phyloP scores from a whole-genome alignment of 305 asterid genomes.

The Fraxinus angustifolia region DNA sequence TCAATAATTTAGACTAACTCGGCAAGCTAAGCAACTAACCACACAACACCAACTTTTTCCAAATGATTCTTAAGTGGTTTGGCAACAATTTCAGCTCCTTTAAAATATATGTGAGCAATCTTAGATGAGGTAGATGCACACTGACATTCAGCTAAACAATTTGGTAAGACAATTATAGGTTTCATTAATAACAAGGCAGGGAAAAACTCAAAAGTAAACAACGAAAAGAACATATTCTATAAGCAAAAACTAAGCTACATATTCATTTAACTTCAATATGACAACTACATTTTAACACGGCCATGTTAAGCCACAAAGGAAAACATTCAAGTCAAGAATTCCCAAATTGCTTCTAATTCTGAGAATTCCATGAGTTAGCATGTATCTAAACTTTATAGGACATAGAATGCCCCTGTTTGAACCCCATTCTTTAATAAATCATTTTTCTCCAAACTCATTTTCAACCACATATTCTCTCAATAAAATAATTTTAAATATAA shows the following conservation, averaged over 20 bases:
- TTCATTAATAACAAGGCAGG: neutral
- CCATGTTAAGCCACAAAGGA: neutral
- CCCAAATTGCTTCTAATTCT: neutral
- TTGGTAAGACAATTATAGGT: neutral
- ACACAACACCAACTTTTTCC: neutral
- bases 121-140: neutral
- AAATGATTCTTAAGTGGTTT: constrained; percentile 8
- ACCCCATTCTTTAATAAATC: neutral
- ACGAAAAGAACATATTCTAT: neutral
- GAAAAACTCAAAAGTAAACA: neutral
- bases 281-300: neutral
- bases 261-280: constrained; percentile 6
- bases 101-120: neutral
- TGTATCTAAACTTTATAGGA: neutral
- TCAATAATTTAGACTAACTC: neutral
- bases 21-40: neutral
- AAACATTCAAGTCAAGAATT: neutral
- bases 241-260: neutral
- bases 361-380: neutral
- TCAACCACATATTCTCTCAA: neutral
- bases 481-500: too few relatives aligned
- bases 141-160: neutral
- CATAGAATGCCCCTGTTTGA: neutral
- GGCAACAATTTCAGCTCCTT: neutral
- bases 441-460: neutral